Conservation (phyloP, 1,284 basidiomycete species). For the Grifola frondosa region DNA sequence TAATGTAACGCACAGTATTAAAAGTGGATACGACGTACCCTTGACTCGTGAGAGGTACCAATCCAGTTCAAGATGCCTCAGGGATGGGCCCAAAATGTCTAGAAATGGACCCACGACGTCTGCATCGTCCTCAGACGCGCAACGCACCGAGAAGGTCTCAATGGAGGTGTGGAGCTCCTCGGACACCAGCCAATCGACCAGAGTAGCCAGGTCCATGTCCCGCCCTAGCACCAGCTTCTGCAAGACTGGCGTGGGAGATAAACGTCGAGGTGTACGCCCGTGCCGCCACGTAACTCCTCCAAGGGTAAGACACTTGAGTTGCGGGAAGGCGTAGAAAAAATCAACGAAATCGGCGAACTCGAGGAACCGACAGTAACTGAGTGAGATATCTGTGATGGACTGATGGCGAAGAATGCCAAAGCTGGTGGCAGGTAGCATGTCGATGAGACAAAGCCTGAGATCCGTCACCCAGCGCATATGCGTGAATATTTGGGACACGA, state of each 20-base stretch:
- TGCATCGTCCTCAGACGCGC: conserved; percentile 24
- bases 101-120: conserved; percentile 24
- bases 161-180: conserved; percentile 19
- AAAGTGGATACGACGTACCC: conserved; percentile 11
- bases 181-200: conserved; percentile 26
- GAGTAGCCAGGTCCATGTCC: conserved; percentile 19
- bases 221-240: conserved; percentile 20
- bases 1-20: background rate
- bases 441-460: conserved; percentile 23
- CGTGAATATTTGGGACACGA: conserved; percentile 18
- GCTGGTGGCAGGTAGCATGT: conserved; percentile 14
- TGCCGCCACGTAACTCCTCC: conserved; percentile 27
- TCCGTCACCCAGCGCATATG: conserved; percentile 18
- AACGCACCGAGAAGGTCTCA: conserved; percentile 18
- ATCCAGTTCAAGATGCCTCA: conserved; percentile 27
- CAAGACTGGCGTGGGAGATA: conserved; percentile 7
- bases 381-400: conserved; percentile 22
- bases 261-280: conserved; percentile 1
- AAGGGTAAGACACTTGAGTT: conserved; percentile 21
- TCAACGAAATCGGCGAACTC: conserved; percentile 27
- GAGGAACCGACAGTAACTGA: conserved; percentile 30
- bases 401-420: conserved; percentile 13
- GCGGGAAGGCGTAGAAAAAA: conserved; percentile 27
- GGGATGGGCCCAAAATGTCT: conserved; percentile 17
- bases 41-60: conserved; percentile 26